Evolutionary conservation across 2,329 filamentous ascomycete genomes (phyloP), one percentile per base, ranked within the genome.

Genomic region (Whalleya microplaca): DNA sequence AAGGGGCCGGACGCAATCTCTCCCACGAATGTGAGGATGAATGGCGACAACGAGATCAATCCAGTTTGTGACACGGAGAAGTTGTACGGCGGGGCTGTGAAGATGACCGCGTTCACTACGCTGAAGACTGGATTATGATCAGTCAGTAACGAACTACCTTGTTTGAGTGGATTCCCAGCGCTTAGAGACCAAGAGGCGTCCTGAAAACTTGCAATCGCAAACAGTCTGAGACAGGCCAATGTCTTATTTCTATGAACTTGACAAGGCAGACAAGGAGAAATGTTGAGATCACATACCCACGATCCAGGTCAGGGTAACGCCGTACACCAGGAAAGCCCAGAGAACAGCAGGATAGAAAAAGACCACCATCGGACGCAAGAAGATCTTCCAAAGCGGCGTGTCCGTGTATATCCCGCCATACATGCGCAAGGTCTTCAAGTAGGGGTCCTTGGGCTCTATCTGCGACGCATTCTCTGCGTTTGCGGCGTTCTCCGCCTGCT

Each of bases 331-430:
- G 43, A 81, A 79, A 18, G 76, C 76, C 77, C 78, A 82, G 14
- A 80, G 69, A 3, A 83, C 78, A 6, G 76, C 79, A 0, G 81
- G 73, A 53, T 82, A 83, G 48, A 76, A 75, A 62, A 81, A 77
- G 46, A 83, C 72, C 3, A 80, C 75, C 32, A 83, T 70, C 0
- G 80, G 80, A 1, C 79, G 66, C 3, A 73, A 40, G 51, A 76
- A 75, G 41, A 76, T 70, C 61, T 75, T 75, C 72, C 73, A 74
- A n/a, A 72, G 56, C 1, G 74, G 71, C 1, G 74, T 74, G 9
- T 67, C 54, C 21, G 71, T 72, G 62, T 75, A 76, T 32, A 68
- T 63, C 9, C 74, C 75, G 12, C 56, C 70, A 53, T 71, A 77
- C 3, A 75, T 58, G 3, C 70, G 66, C 56, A 77, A 59, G 4